Evolutionary conservation across 1,284 basidiomycete genomes (phyloP).

Genomic region (Puccinia polysora): DNA sequence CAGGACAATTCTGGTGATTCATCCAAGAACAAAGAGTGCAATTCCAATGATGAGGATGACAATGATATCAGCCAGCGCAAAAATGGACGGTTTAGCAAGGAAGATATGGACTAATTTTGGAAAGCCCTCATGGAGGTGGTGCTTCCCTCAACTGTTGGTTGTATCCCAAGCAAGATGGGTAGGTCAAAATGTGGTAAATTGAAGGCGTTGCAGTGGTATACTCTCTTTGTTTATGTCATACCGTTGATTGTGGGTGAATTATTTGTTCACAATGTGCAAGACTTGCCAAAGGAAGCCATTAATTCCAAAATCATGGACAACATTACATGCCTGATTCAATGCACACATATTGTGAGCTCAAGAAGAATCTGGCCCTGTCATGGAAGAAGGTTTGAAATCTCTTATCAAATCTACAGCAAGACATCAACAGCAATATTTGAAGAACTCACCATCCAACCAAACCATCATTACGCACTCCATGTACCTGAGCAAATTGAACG

Average conservation of each 20-base stretch:
- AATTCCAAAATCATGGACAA: neutral
- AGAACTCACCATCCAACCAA: neutral
- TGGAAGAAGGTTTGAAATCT: neutral
- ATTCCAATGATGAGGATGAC: neutral
- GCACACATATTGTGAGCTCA: neutral
- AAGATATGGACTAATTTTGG: neutral
- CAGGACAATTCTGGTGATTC: neutral
- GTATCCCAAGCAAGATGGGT: neutral
- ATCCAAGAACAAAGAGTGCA: neutral
- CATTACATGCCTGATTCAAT: neutral
- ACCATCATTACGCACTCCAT: conserved; percentile 5
- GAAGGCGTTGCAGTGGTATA: neutral
- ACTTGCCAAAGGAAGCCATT: neutral
- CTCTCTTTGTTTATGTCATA: neutral
- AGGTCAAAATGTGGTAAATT: neutral
- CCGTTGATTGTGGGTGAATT: neutral
- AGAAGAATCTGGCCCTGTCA: neutral
- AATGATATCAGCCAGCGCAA: no score
- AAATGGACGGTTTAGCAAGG: neutral
- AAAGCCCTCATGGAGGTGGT: neutral
- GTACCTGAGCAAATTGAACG: neutral
- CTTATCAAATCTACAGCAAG: neutral
- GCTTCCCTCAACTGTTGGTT: neutral
- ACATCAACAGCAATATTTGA: neutral
- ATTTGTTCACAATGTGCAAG: neutral